phyloP scores from a whole-genome alignment of 495 filamentous ascomycete species.

The Xylaria palmicola region DNA sequence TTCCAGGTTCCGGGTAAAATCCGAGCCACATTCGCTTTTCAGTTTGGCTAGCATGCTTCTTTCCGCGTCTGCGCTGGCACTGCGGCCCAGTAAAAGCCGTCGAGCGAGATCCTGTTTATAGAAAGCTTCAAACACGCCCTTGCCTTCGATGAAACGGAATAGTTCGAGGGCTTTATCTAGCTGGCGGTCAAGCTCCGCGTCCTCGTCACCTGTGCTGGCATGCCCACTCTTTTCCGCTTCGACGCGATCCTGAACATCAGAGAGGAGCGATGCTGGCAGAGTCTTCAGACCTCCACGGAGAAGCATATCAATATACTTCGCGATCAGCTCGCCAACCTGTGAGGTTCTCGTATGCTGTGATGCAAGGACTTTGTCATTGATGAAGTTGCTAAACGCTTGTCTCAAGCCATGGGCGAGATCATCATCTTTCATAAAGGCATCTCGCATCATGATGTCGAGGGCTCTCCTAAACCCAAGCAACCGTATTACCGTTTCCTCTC shows the following conservation, averaged over 20 bases:
- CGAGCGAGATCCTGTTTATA: conserved; percentile 96
- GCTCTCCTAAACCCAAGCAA: conserved; percentile 79
- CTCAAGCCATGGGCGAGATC: conserved; percentile 72
- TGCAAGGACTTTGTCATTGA: conserved; percentile 75
- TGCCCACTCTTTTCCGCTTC: conserved; percentile 54
- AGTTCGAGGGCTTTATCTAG: conserved; percentile 88
- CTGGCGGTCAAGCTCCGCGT: conserved; percentile 83
- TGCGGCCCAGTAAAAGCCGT: conserved; percentile 82
- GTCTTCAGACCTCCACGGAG: conserved; percentile 84
- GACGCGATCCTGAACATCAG: conserved; percentile 49
- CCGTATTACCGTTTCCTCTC: conserved; percentile 82
- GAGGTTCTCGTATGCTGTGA: conserved; percentile 78
- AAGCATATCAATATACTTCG: conserved; percentile 90
- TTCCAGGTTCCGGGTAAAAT: conserved; percentile 94
- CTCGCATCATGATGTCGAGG: conserved; percentile 69
- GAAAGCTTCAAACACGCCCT: conserved; percentile 96
- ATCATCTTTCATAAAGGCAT: conserved; percentile 72
- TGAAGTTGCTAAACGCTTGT: conserved; percentile 82
- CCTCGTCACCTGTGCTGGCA: conserved; percentile 70
- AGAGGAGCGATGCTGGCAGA: conserved; percentile 58
- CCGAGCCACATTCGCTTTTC: conserved; percentile 88
- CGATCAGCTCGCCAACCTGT: conserved; percentile 97
- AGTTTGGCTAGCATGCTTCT: conserved; percentile 89
- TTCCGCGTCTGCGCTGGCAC: conserved; percentile 91
- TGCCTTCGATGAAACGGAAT: conserved; percentile 95